These are phyloP conservation scores for Dujonia santamariae DNA, from an alignment of 1,139 yeast genomes.

Conservation along the genomic window DNA sequence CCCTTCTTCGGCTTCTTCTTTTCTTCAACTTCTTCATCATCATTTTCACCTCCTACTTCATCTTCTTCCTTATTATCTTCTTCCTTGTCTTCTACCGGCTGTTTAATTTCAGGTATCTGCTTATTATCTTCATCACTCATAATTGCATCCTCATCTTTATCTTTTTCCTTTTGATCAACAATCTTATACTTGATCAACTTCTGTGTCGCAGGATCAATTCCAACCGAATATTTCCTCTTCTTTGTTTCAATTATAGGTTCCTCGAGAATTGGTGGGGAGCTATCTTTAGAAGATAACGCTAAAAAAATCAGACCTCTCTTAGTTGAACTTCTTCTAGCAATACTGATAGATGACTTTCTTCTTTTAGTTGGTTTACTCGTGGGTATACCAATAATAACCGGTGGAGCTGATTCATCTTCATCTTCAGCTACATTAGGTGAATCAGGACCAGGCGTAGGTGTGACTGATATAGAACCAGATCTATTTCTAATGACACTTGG, in stretches of 20 bases:
- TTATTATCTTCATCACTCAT: slow-evolving; percentile 2
- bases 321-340: slow-evolving; percentile 12
- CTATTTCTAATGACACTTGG: slow-evolving; percentile 24
- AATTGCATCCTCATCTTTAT: slow-evolving; percentile 13
- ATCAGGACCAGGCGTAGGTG: slow-evolving; percentile 10
- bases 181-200: slow-evolving; percentile 21
- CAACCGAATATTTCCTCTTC: slow-evolving; percentile 15
- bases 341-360: slow-evolving; percentile 24
- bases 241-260: slow-evolving; percentile 6
- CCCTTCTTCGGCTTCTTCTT: slow-evolving; percentile 10
- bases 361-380: slow-evolving; percentile 27
- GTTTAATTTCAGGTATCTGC: too few species aligned
- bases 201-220: slow-evolving; percentile 26
- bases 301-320: slow-evolving; percentile 10
- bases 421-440: neutral
- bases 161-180: slow-evolving; percentile 6
- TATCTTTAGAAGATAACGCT: slow-evolving; percentile 1
- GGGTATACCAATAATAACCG: slow-evolving; percentile 35
- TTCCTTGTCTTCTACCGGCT: slow-evolving; percentile 1
- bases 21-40: slow-evolving; percentile 1
- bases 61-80: slow-evolving; percentile 9
- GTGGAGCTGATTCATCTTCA: slow-evolving; percentile 1
- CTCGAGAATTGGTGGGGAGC: slow-evolving; percentile 3
- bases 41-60: slow-evolving; percentile 6
- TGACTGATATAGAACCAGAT: slow-evolving; percentile 26